These are phyloP conservation scores for Podaxis carcinomalis DNA, from an alignment of 768 basidiomycete species.

Conservation along the genomic window DNA sequence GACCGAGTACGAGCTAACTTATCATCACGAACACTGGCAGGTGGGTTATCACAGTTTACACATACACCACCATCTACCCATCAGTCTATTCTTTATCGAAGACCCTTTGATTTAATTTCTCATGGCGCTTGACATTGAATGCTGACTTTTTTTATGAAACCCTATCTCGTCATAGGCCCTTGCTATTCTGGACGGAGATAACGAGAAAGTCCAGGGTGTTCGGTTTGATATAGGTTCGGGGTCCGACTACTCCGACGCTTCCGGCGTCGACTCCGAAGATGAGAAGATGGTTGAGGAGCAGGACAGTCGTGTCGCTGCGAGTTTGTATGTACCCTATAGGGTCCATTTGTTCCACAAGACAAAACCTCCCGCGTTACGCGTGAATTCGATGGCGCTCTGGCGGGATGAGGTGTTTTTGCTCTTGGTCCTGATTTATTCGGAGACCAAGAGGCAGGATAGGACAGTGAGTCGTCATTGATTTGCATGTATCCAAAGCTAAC, in stretches of 20 bases:
- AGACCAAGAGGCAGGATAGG: slow-evolving; percentile 34
- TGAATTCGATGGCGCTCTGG: slow-evolving; percentile 35
- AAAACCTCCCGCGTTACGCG: slow-evolving; percentile 33
- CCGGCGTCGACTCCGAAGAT: not conserved
- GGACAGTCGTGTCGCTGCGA: slow-evolving; percentile 28
- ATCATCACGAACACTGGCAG: slow-evolving; percentile 46
- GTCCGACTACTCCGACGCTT: not conserved
- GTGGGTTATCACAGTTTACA: slow-evolving; percentile 19
- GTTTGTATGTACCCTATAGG: slow-evolving; percentile 41
- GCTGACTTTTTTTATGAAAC: not conserved
- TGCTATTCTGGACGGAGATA: slow-evolving; percentile 17
- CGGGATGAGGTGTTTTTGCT: slow-evolving; percentile 39
- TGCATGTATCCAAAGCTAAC: slow-evolving; percentile 6
- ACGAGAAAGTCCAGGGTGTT: not conserved
- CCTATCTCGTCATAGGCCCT: slow-evolving; percentile 2
- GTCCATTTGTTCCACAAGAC: slow-evolving; percentile 44
- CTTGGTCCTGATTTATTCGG: slow-evolving; percentile 34
- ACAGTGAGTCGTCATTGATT: slow-evolving; percentile 22
- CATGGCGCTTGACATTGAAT: not conserved
- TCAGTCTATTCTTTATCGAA: not conserved
- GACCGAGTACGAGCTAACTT: slow-evolving; percentile 40
- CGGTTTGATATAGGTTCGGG: not conserved
- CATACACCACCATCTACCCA: not conserved
- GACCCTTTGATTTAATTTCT: not conserved
- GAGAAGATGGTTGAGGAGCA: slow-evolving; percentile 13